Conservation (phyloP, 371 early-diverging fungal species). For the Apophysomyces ossiformis region DNA sequence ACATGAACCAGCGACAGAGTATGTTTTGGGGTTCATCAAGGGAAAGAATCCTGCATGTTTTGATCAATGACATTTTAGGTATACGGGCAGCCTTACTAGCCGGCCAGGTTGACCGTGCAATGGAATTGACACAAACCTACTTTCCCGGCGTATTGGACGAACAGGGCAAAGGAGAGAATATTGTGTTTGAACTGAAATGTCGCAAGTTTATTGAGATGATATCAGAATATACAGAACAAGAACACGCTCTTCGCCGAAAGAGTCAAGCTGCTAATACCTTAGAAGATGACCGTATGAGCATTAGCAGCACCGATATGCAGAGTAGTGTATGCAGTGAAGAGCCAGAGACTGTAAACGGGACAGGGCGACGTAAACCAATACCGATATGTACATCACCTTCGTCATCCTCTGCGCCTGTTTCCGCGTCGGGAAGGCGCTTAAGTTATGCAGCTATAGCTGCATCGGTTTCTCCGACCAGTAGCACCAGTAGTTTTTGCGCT, state of each 20-base stretch:
- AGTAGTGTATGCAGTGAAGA: slow-evolving; percentile 8
- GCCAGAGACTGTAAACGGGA: background rate
- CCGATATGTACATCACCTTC: slow-evolving; percentile 11
- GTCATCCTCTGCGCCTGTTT: background rate
- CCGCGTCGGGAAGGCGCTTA: slow-evolving; percentile 14
- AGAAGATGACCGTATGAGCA: slow-evolving; percentile 16
- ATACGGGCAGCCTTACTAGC: slow-evolving; percentile 68
- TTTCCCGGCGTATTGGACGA: slow-evolving; percentile 67
- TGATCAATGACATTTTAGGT: slow-evolving; percentile 36
- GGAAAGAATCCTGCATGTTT: background rate
- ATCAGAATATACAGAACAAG: slow-evolving; percentile 57
- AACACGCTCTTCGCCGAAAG: slow-evolving; percentile 14
- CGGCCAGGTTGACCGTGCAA: slow-evolving; percentile 79
- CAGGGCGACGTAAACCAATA: slow-evolving; percentile 13
- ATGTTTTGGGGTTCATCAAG: slow-evolving; percentile 15
- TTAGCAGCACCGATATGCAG: slow-evolving; percentile 8
- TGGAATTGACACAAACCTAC: slow-evolving; percentile 58
- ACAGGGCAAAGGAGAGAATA: slow-evolving; percentile 23
- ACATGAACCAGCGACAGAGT: slow-evolving; percentile 41
- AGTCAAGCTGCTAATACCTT: background rate
- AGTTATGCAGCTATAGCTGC: slow-evolving; percentile 37
- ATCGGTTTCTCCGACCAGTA: slow-evolving; percentile 22
- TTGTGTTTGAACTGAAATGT: slow-evolving; percentile 80
- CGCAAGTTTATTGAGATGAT: slow-evolving; percentile 90
- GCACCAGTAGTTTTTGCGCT: slow-evolving; percentile 11